Evolutionary conservation across 495 filamentous ascomycete species (phyloP).

Genomic region (Friedmanniomyces simplex): DNA sequence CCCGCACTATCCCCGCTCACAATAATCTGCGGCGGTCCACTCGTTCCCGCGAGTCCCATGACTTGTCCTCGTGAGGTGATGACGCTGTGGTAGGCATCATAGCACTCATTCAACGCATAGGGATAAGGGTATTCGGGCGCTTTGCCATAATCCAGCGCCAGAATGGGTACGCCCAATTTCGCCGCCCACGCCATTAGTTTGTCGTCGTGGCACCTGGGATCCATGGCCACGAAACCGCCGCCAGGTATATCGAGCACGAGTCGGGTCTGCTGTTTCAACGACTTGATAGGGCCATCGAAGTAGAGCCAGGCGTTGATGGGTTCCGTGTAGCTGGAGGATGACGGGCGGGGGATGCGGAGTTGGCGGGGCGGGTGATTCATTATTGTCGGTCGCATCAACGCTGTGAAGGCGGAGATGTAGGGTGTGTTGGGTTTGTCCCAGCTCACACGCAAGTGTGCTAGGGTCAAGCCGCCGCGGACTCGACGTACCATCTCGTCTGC

Average conservation of each 20-base stretch:
- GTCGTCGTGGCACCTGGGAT: constrained; percentile 81
- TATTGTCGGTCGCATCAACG: constrained; percentile 62
- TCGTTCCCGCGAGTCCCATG: constrained; percentile 64
- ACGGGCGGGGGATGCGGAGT: constrained; percentile 72
- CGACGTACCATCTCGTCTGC: constrained; percentile 95
- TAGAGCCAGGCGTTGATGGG: constrained; percentile 86
- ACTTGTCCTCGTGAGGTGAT: constrained; percentile 67
- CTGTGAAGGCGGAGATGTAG: constrained; percentile 60
- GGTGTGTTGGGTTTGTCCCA: constrained; percentile 92
- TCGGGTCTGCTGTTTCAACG: constrained; percentile 63
- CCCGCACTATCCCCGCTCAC: constrained; percentile 89
- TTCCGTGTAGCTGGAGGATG: constrained; percentile 66
- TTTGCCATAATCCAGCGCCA: constrained; percentile 90
- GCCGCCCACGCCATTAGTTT: constrained; percentile 85
- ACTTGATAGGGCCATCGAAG: constrained; percentile 75
- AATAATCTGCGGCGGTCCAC: constrained; percentile 58
- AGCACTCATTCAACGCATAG: constrained; percentile 91
- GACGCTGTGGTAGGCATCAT: constrained; percentile 81
- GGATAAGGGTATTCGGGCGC: constrained; percentile 93
- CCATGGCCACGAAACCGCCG: constrained; percentile 93
- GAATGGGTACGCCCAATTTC: constrained; percentile 67
- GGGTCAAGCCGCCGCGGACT: constrained; percentile 70
- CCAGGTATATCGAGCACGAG: constrained; percentile 89
- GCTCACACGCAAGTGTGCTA: constrained; percentile 84
- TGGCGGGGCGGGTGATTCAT: constrained; percentile 59